Evolutionary conservation across 1,284 basidiomycete genomes (phyloP), one percentile per base, ranked within the genome.

Genomic region (Puccinia brachypodii): DNA sequence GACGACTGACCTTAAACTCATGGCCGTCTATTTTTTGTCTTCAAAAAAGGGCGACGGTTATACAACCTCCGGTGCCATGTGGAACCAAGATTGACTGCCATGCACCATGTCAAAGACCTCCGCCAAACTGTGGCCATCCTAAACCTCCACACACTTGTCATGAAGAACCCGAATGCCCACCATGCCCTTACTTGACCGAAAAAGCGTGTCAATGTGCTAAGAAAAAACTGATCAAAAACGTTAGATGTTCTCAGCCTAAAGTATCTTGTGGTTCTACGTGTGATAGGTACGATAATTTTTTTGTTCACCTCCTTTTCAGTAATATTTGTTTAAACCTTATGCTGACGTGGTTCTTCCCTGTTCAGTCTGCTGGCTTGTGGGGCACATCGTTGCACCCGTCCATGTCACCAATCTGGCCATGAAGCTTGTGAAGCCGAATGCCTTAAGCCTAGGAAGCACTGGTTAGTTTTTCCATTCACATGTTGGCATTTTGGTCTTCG

Each of bases 241-340:
- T 80, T 40, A 53, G 78, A 25, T 80, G 78, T 33, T 80, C 78
- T n/a, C 78, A 80, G 38, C 78, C 53, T 33, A 80, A 72, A 71
- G 69, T 73, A n/a, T 47, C 60, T 38, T 80, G 78, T 64, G 78
- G 69, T 50, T 31, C 53, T 14, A 73, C 56, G 6, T 80, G 78
- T 28, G 69, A 72, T n/a, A 64, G 50, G 77, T 77, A 38, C 8
- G 47, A 44, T 50, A 11, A 40, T n/a, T 38, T 53, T 68, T 42
- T 38, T 47, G 28, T 33, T n/a, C n/a, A n/a, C n/a, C 14, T 74
- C 66, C 25, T 42, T 47, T 25, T 69, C 25, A 40, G 9, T 22
- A 42, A 42, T 66, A 2, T 36, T 28, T 40, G 25, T 33, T n/a
- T 40, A 31, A 9, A 25, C 6, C 44, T 44, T 3, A 71, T 19